Evolutionary conservation across 768 basidiomycete genomes (phyloP).

Genomic region (Coprinellus aureogranulatus): DNA sequence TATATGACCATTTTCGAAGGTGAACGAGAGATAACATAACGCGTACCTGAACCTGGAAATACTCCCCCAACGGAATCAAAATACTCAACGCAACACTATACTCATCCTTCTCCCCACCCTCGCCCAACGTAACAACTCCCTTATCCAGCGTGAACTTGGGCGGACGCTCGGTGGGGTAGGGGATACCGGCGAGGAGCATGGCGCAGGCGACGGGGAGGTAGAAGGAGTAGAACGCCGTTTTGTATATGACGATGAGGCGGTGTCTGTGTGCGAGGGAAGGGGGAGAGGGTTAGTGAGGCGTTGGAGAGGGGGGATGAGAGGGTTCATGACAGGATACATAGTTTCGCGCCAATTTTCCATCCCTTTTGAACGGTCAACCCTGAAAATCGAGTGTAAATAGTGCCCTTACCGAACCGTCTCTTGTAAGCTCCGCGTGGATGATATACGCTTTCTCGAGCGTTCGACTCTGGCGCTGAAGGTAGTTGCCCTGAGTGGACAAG

Average conservation of each 20-base stretch:
- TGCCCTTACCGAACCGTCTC: no score
- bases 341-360: no score
- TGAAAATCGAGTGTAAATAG: no score
- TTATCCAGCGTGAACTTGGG: conserved; percentile 1
- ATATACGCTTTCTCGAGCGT: no score
- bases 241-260: conserved; percentile 91
- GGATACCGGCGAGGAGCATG: conserved; percentile 73
- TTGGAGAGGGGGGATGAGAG: no score
- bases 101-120: background rate
- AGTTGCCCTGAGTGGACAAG: no score
- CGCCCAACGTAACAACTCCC: conserved; percentile 15
- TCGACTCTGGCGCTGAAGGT: no score
- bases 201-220: conserved; percentile 97
- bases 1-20: no score
- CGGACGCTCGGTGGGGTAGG: conserved; percentile 19
- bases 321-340: no score
- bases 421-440: no score
- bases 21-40: no score
- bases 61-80: conserved; percentile 90
- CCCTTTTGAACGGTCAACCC: no score
- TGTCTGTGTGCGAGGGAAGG: conserved; percentile 49
- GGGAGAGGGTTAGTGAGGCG: background rate
- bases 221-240: conserved; percentile 97
- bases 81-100: conserved; percentile 67
- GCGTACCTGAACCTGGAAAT: conserved; percentile 84